These are phyloP conservation scores for Candida silvatica DNA, from an alignment of 805 yeast genomes.

Conservation along the genomic window DNA sequence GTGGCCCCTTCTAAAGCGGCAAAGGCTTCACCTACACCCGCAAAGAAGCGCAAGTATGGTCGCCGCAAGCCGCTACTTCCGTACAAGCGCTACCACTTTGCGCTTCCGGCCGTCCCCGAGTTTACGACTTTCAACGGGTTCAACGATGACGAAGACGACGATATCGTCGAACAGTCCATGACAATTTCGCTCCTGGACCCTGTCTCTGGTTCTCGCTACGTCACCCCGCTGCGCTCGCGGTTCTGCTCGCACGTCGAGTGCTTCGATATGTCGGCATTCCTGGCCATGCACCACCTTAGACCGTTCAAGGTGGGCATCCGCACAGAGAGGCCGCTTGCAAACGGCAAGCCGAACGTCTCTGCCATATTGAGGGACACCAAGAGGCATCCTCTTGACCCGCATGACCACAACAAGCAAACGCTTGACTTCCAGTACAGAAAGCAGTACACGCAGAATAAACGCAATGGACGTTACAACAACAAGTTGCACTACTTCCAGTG, in stretches of 20 bases:
- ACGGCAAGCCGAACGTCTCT: conserved; percentile 12
- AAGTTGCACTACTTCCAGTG: conserved; percentile 23
- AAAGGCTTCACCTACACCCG: background rate
- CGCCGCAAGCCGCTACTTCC: conserved; percentile 6
- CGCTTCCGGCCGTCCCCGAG: conserved; percentile 11
- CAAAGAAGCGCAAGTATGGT: background rate
- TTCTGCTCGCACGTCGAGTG: conserved; percentile 28
- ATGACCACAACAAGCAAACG: conserved; percentile 16
- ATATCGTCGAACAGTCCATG: conserved; percentile 20
- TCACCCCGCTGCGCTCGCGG: conserved; percentile 22
- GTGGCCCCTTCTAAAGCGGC: no score
- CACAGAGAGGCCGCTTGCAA: conserved; percentile 8
- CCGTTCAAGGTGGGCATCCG: conserved; percentile 20
- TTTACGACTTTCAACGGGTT: conserved; percentile 15
- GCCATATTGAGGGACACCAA: conserved; percentile 20
- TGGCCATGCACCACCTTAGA: conserved; percentile 18
- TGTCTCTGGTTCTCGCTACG: conserved; percentile 20
- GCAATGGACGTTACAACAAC: conserved; percentile 14
- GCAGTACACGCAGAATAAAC: conserved; percentile 11
- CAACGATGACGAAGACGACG: conserved; percentile 19
- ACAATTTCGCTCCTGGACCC: conserved; percentile 26
- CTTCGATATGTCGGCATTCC: conserved; percentile 24
- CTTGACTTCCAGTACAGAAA: conserved; percentile 16
- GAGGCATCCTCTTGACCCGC: conserved; percentile 12
- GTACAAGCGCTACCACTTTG: conserved; percentile 8